phyloP scores from a whole-genome alignment of 345 rosid species.

The Populus alba region DNA sequence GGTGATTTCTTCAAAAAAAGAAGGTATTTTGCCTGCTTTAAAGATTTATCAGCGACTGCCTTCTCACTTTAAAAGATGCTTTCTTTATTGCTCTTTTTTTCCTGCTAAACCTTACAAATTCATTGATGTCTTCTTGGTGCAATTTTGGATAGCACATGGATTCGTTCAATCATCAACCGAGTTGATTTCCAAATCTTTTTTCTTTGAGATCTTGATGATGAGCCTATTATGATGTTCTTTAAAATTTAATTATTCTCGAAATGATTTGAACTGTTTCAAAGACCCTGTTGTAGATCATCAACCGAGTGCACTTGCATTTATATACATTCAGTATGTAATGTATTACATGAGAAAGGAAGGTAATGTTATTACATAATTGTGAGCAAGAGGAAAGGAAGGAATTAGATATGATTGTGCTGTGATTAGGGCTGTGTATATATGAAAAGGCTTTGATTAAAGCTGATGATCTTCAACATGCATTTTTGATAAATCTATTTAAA shows the following conservation, averaged over 20 bases:
- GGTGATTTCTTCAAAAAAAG: not conserved
- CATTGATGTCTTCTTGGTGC: not conserved
- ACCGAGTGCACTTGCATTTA: no score
- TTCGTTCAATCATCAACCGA: not conserved
- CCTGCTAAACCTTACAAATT: not conserved
- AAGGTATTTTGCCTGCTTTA: not conserved
- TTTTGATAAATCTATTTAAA: no score
- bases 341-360: no score
- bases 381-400: no score
- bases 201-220: not conserved
- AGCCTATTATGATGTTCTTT: not conserved
- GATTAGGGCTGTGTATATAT: no score
- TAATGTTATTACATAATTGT: no score
- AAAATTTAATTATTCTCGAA: not conserved
- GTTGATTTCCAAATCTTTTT: not conserved
- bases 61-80: slow-evolving; percentile 6
- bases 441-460: no score
- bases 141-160: slow-evolving; percentile 13
- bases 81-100: not conserved
- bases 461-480: no score
- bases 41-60: slow-evolving; percentile 9
- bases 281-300: no score
- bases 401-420: no score
- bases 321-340: no score
- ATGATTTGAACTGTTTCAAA: no score